Conservation (phyloP, 495 filamentous ascomycete species). For the Niebla homalea region DNA sequence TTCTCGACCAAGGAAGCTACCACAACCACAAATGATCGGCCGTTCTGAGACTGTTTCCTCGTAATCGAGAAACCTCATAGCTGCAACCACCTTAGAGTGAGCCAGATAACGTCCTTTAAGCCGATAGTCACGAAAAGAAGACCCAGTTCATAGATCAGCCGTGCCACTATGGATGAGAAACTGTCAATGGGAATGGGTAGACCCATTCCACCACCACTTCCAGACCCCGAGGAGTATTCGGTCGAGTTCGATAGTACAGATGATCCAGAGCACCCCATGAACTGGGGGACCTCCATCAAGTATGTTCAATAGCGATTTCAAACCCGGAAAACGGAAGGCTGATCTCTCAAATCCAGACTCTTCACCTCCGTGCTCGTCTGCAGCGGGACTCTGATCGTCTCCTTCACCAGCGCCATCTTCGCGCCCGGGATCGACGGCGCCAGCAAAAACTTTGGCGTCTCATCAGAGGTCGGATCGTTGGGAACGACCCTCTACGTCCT, state of each 20-base stretch:
- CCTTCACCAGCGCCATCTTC: conserved; percentile 21
- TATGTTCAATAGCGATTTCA: conserved; percentile 24
- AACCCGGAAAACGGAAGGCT: conserved; percentile 50
- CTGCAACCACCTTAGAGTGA: neutral
- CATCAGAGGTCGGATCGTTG: conserved; percentile 12
- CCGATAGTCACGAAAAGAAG: too few relatives aligned
- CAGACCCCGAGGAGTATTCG: conserved; percentile 61
- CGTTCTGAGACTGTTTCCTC: neutral
- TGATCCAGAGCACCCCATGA: conserved; percentile 67
- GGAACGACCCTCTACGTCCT: conserved; percentile 17
- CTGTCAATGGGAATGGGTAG: conserved; percentile 37
- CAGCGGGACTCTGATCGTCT: neutral
- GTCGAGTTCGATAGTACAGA: conserved; percentile 67
- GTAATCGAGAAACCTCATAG: neutral
- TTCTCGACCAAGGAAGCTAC: too few relatives aligned
- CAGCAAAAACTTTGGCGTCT: conserved; percentile 15
- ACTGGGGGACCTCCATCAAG: conserved; percentile 19
- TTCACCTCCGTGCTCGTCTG: conserved; percentile 5
- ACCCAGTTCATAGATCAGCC: neutral
- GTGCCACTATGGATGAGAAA: neutral
- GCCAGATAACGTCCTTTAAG: neutral
- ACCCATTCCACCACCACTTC: neutral
- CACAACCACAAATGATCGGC: too few relatives aligned
- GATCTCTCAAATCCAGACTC: conserved; percentile 26
- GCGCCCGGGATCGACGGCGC: conserved; percentile 26